Conservation (phyloP, 2,329 filamentous ascomycete species). For the Pseudogymnoascus sp. region DNA sequence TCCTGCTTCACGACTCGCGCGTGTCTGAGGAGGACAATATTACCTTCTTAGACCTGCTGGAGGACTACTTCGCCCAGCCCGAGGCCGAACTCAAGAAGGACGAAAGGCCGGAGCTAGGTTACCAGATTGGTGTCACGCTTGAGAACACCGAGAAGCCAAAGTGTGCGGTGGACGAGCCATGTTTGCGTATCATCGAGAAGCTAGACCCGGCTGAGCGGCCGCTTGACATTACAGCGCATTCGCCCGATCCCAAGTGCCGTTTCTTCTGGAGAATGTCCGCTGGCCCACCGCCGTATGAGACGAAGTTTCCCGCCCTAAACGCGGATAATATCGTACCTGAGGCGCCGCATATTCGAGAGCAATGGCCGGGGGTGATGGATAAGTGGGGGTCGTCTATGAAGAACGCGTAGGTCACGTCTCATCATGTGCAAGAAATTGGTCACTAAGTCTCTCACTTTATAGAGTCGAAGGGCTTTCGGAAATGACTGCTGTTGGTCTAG, state of each 20-base stretch:
- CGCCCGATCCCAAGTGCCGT: slow-evolving; percentile 53
- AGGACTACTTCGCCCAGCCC: slow-evolving; percentile 56
- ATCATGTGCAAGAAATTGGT: slow-evolving; percentile 53
- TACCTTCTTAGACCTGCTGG: slow-evolving; percentile 52
- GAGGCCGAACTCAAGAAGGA: slow-evolving; percentile 38
- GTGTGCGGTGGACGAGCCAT: slow-evolving; percentile 55
- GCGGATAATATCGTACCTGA: slow-evolving; percentile 47
- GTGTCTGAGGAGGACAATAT: slow-evolving; percentile 48
- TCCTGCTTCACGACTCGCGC: slow-evolving; percentile 52
- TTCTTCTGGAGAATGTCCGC: slow-evolving; percentile 54
- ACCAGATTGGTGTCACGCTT: slow-evolving; percentile 54
- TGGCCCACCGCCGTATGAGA: slow-evolving; percentile 45
- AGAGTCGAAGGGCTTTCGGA: slow-evolving; percentile 36
- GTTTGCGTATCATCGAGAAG: slow-evolving; percentile 47
- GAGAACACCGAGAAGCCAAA: slow-evolving; percentile 57
- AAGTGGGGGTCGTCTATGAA: slow-evolving; percentile 44
- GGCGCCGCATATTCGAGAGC: slow-evolving; percentile 39
- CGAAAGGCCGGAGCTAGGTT: slow-evolving; percentile 49
- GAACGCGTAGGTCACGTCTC: slow-evolving; percentile 44
- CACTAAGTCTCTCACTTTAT: slow-evolving; percentile 28
- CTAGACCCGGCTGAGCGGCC: slow-evolving; percentile 48
- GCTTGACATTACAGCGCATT: slow-evolving; percentile 48
- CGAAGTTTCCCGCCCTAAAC: slow-evolving; percentile 47
- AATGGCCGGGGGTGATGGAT: not conserved
- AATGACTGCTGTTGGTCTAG: slow-evolving; percentile 51